phyloP scores from a whole-genome alignment of 352 stramenopile species.

The Pythium apleroticum region DNA sequence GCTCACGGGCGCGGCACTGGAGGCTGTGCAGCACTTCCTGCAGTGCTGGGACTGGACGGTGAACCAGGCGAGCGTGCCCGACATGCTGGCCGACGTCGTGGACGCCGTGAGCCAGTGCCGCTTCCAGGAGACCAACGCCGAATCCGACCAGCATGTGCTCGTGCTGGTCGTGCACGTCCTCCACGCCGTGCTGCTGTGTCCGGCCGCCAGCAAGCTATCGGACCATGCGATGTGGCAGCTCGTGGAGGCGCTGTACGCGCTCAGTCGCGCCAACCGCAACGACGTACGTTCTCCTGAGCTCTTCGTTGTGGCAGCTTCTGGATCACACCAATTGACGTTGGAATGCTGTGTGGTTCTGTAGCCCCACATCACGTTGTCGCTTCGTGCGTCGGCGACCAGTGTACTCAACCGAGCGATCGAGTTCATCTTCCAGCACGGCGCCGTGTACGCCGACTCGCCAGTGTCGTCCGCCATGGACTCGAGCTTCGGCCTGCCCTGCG shows the following conservation, averaged over 20 bases:
- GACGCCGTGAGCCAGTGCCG: constrained; percentile 92
- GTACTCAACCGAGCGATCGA: constrained; percentile 62
- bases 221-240: constrained; percentile 94
- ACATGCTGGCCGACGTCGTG: constrained; percentile 84
- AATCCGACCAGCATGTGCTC: constrained; percentile 90
- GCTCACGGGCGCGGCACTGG: constrained; percentile 92
- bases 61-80: constrained; percentile 30
- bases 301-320: not conserved
- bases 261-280: constrained; percentile 73
- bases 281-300: constrained; percentile 43
- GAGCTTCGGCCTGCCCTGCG: constrained; percentile 71
- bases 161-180: constrained; percentile 95
- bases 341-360: constrained; percentile 15
- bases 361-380: constrained; percentile 57
- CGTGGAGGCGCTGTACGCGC: constrained; percentile 94
- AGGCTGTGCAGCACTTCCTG: constrained; percentile 95
- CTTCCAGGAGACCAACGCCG: constrained; percentile 92
- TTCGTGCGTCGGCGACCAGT: constrained; percentile 64
- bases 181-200: constrained; percentile 91
- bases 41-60: constrained; percentile 72
- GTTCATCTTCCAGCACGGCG: constrained; percentile 60
- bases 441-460: constrained; percentile 44
- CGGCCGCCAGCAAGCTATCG: constrained; percentile 75
- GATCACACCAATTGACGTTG: too few relatives aligned
- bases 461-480: constrained; percentile 11